Evolutionary conservation across 495 filamentous ascomycete genomes (phyloP), one percentile per base, ranked within the genome.

Genomic region (Hypoxylon trugodes): DNA sequence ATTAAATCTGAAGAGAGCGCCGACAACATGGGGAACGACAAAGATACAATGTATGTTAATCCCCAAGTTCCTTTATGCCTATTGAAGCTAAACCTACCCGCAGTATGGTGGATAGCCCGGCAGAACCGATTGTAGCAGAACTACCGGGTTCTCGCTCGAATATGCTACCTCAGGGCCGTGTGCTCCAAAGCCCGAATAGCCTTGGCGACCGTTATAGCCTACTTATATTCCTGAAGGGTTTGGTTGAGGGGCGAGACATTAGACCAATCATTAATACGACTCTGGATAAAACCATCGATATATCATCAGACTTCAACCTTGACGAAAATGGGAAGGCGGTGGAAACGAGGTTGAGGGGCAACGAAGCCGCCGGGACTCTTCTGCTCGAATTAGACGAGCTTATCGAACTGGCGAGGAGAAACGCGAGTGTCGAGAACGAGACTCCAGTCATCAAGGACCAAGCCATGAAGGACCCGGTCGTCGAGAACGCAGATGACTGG

Each of bases 111-210:
- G n/a, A n/a, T n/a, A n/a, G n/a, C n/a, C n/a, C n/a, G n/a, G n/a
- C n/a, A n/a, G n/a, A n/a, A n/a, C n/a, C n/a, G n/a, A n/a, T n/a
- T n/a, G n/a, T n/a, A n/a, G n/a, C n/a, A n/a, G n/a, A n/a, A n/a
- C n/a, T n/a, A n/a, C n/a, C n/a, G n/a, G 16, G 28, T 30, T 47
- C 42, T 7, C 42, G 42, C 12, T 47, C 22, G 42, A 47, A 47
- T 16, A 0, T 12, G 6, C 9, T n/a, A n/a, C 42, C 6, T 12
- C 42, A 28, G 42, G 24, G n/a, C n/a, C n/a, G n/a, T n/a, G n/a
- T 25, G 12, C 24, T 13, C 2, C 42, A 47, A 28, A 7, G 13
- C 16, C 13, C n/a, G 24, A 28, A 47, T 30, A n/a, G n/a, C 42
- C 35, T 37, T 13, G 35, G 35, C 35, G 15, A 13, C n/a, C 5